phyloP scores from a whole-genome alignment of 495 filamentous ascomycete genomes.

The Lasiosphaeria miniovina region DNA sequence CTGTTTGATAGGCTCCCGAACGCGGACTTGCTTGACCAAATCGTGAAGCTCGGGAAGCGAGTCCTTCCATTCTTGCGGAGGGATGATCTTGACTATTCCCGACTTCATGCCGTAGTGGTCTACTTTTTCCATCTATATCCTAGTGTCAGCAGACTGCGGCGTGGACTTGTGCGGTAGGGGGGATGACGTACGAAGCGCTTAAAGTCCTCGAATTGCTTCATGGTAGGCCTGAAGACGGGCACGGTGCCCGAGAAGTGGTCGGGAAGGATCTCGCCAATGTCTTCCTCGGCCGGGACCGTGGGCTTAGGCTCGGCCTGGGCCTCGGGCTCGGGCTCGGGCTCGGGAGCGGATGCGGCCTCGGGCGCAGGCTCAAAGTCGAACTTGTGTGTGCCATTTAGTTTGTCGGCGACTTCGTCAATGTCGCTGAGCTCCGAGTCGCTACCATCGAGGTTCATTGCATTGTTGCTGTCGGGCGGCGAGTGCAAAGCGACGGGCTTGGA shows the following conservation, averaged over 20 bases:
- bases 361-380: slow-evolving; percentile 13
- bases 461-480: slow-evolving; percentile 52
- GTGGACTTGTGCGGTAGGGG: not conserved
- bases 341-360: slow-evolving; percentile 9
- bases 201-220: slow-evolving; percentile 92
- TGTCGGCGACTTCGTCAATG: slow-evolving; percentile 43
- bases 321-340: slow-evolving; percentile 19
- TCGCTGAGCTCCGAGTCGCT: slow-evolving; percentile 59
- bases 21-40: slow-evolving; percentile 81
- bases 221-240: slow-evolving; percentile 92
- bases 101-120: slow-evolving; percentile 95
- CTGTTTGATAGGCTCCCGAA: slow-evolving; percentile 96
- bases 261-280: slow-evolving; percentile 70
- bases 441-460: slow-evolving; percentile 45
- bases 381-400: slow-evolving; percentile 24
- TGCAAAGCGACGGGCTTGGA: slow-evolving; percentile 37
- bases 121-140: slow-evolving; percentile 65
- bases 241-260: slow-evolving; percentile 89
- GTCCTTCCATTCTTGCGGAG: slow-evolving; percentile 90
- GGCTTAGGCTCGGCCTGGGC: slow-evolving; percentile 26
- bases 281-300: slow-evolving; percentile 51
- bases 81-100: slow-evolving; percentile 93
- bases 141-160: slow-evolving; percentile 15
- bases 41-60: slow-evolving; percentile 74
- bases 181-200: slow-evolving; percentile 62